Conservation (phyloP, 2,329 filamentous ascomycete species). For the Plectosphaerella sp. region DNA sequence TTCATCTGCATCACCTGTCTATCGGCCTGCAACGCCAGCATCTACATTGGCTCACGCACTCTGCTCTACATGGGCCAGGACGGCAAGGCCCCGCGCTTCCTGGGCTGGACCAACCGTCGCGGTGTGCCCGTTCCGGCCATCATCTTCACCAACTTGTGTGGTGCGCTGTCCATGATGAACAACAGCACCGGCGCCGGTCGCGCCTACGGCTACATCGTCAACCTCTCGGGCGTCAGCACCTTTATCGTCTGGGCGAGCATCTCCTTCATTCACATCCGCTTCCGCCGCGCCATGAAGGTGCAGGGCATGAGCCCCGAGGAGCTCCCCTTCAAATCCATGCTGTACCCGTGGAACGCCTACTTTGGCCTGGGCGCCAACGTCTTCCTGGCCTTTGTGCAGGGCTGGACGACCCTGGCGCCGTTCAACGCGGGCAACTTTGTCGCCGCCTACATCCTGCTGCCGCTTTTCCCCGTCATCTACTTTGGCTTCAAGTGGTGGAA, state of each 20-base stretch:
- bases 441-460: constrained; percentile 58
- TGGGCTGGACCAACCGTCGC: constrained; percentile 62
- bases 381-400: constrained; percentile 57
- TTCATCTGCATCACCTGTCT: constrained; percentile 72
- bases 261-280: constrained; percentile 66
- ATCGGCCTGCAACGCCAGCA: constrained; percentile 68
- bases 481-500: constrained; percentile 49
- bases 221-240: constrained; percentile 64
- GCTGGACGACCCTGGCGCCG: constrained; percentile 55
- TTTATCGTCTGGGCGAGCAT: constrained; percentile 71
- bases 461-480: constrained; percentile 56
- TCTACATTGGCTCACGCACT: constrained; percentile 74
- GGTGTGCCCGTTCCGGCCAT: constrained; percentile 61
- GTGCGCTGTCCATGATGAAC: constrained; percentile 72
- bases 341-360: constrained; percentile 56
- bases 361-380: constrained; percentile 53
- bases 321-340: constrained; percentile 50
- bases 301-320: constrained; percentile 52
- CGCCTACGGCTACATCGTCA: constrained; percentile 67
- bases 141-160: constrained; percentile 65
- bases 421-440: constrained; percentile 57
- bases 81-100: constrained; percentile 63
- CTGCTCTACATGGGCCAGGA: constrained; percentile 72
- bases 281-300: constrained; percentile 57
- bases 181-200: constrained; percentile 60